These are phyloP conservation scores for Nannochloropsis salina DNA, from an alignment of 108 stramenopile genomes.

Conservation along the genomic window DNA sequence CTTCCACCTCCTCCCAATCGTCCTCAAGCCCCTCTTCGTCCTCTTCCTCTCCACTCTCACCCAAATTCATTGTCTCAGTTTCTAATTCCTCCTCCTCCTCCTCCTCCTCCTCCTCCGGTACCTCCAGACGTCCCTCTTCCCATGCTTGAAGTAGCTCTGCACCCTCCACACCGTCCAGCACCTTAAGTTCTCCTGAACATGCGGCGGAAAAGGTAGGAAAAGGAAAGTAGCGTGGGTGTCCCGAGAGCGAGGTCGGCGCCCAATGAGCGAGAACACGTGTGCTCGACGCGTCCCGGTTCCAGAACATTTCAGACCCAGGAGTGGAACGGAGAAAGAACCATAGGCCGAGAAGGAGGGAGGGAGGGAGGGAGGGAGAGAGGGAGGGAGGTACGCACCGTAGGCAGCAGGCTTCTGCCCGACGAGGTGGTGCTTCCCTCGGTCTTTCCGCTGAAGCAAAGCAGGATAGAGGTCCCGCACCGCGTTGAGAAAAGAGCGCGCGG, in stretches of 20 bases:
- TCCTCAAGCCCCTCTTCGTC: slow-evolving; percentile 6
- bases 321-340: no score
- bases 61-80: slow-evolving; percentile 34
- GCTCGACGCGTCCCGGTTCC: no score
- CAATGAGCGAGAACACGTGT: not conserved
- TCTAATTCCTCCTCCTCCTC: slow-evolving; percentile 57
- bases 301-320: no score
- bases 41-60: slow-evolving; percentile 32
- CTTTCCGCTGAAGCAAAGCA: slow-evolving; percentile 72
- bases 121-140: slow-evolving; percentile 29
- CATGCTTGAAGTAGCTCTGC: slow-evolving; percentile 67
- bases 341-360: no score
- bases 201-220: not conserved
- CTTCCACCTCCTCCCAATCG: slow-evolving; percentile 24
- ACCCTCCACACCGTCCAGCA: slow-evolving; percentile 78
- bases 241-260: not conserved
- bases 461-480: slow-evolving; percentile 86
- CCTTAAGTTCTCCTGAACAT: slow-evolving; percentile 60
- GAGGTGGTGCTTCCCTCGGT: slow-evolving; percentile 76
- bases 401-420: slow-evolving; percentile 68
- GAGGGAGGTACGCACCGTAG: slow-evolving; percentile 55
- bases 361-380: not conserved
- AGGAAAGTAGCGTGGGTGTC: not conserved
- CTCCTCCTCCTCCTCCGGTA: slow-evolving; percentile 49
- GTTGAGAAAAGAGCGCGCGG: slow-evolving; percentile 81